Percentiles rank a stretch among this genome's conserved stretches.
Conservation (phyloP, 1,284 basidiomycete genomes). For the Tilletiaria anomala region DNA sequence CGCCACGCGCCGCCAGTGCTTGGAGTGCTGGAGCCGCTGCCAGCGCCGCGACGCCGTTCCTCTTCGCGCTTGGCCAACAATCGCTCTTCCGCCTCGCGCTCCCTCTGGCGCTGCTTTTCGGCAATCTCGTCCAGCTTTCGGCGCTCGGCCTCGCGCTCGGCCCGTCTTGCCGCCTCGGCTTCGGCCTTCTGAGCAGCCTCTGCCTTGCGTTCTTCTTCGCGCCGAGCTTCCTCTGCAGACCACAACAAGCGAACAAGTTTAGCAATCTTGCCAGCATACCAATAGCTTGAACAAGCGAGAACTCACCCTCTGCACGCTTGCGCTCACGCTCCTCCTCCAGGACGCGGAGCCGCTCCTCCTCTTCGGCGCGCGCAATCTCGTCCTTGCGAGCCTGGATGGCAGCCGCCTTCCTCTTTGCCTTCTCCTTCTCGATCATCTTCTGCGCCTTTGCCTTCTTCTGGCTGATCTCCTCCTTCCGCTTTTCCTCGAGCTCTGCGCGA, state of each 20-base stretch:
- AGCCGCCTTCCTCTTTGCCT: conserved; percentile 50
- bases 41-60: not conserved
- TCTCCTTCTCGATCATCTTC: conserved; percentile 70
- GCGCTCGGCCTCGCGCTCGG: conserved; percentile 34
- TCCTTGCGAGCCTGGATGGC: conserved; percentile 12
- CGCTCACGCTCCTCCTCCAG: conserved; percentile 21
- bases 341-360: conserved; percentile 21
- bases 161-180: conserved; percentile 33
- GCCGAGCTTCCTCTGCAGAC: conserved; percentile 4
- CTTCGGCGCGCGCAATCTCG: conserved; percentile 10
- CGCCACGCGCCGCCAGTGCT: too few species aligned
- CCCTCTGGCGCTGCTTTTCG: conserved; percentile 25
- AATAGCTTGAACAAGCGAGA: too few species aligned
- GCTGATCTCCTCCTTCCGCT: conserved; percentile 58
- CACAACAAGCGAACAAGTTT: not conserved
- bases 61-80: not conserved
- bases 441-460: conserved; percentile 51
- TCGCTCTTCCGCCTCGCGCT: conserved; percentile 22
- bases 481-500: conserved; percentile 50
- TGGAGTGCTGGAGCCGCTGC: not conserved
- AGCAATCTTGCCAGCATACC: too few species aligned
- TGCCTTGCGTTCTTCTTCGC: not conserved
- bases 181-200: conserved; percentile 29
- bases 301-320: conserved; percentile 10
- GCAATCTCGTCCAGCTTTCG: conserved; percentile 24